Base-by-base conservation (phyloP, 345 rosid species). In the Rhizophora mangle region DNA sequence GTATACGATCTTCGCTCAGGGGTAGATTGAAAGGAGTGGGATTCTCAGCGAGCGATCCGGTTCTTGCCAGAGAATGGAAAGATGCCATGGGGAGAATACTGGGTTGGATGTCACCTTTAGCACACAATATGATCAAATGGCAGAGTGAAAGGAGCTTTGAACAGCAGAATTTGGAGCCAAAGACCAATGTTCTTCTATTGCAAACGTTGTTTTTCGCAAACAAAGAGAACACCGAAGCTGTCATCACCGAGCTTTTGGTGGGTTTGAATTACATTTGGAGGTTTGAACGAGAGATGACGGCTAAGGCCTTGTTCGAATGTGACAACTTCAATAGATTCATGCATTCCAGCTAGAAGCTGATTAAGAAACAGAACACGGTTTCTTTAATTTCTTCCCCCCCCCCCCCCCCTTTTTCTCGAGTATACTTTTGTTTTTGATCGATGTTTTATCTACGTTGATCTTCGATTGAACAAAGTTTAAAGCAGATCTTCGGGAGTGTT, bases 81-180 rank as follows among this genome's bases (percentile, higher is more conserved):
- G 83, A 87, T 0, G 99, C 99, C 13, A 39, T 90, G 61, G 87
- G 88, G 56, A 76, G 89, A 81, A 92, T 96, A 32, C 78, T 92
- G 74, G 78, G 78, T 30, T 96, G 99, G 99, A 54, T 96, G 67
- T 83, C 96, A 7, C 99, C 97, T 2, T 63, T 96, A 65, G 99
- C 96, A 1, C 98, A 96, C 69, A 92, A 96, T 60, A 96, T 89
- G 99, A 90, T 96, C n/a, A 90, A 83, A 78, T 96, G 99, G 98
- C 99, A 96, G 66, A 87, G 88, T 22, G 99, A 92, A 70, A 86
- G 99, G 78, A 96, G 96, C 85, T 86, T 90, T 49, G 98, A 90
- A 82, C 97, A 88, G 80, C 89, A 86, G 65, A 83, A 82, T 73
- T 60, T 81, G 74, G 74, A 74, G 11, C 63, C 83, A 4, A 84